A percentile compares a stretch with the other conserved stretches of the same genome.
These are phyloP conservation scores for Zalerion maritima DNA, from an alignment of 495 filamentous ascomycete species.

Conservation along the genomic window DNA sequence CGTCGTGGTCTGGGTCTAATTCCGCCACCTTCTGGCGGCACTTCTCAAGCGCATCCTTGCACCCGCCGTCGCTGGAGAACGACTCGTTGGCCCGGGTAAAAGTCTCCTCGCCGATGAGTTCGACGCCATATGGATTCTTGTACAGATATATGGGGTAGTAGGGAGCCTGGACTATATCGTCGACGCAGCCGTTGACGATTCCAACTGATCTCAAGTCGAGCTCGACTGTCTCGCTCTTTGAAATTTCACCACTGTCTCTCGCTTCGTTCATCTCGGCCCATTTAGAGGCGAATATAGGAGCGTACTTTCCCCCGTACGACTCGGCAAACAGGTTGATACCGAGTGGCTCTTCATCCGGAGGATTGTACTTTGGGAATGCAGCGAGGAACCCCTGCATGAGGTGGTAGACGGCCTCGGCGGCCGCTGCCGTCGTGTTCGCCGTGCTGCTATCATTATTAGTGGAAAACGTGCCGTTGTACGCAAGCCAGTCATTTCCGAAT, in stretches of 20 bases:
- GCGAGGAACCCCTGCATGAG: slow-evolving; percentile 53
- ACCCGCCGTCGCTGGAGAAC: slow-evolving; percentile 34
- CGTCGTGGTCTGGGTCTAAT: slow-evolving; percentile 30
- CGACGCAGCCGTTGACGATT: slow-evolving; percentile 64
- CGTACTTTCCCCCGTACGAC: slow-evolving; percentile 50
- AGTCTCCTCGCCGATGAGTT: slow-evolving; percentile 36
- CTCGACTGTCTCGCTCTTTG: slow-evolving; percentile 29
- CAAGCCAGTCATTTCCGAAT: slow-evolving; percentile 26
- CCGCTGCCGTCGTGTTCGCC: slow-evolving; percentile 49
- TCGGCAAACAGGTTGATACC: slow-evolving; percentile 52
- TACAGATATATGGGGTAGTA: slow-evolving; percentile 53
- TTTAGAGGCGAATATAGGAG: slow-evolving; percentile 44
- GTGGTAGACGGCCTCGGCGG: slow-evolving; percentile 52
- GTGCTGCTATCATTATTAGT: slow-evolving; percentile 36
- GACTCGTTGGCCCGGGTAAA: slow-evolving; percentile 22
- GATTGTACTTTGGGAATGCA: slow-evolving; percentile 54
- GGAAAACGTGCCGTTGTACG: slow-evolving; percentile 50
- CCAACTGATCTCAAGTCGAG: slow-evolving; percentile 43
- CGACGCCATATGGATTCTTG: slow-evolving; percentile 63
- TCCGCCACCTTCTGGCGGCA: slow-evolving; percentile 29
- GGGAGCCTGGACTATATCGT: slow-evolving; percentile 51
- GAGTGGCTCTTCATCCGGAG: slow-evolving; percentile 19
- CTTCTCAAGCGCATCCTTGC: slow-evolving; percentile 18
- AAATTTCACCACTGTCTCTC: slow-evolving; percentile 30
- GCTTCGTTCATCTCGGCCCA: slow-evolving; percentile 47